Conservation (phyloP, 148 eudicot genomes). For the Chenopodium formosanum region DNA sequence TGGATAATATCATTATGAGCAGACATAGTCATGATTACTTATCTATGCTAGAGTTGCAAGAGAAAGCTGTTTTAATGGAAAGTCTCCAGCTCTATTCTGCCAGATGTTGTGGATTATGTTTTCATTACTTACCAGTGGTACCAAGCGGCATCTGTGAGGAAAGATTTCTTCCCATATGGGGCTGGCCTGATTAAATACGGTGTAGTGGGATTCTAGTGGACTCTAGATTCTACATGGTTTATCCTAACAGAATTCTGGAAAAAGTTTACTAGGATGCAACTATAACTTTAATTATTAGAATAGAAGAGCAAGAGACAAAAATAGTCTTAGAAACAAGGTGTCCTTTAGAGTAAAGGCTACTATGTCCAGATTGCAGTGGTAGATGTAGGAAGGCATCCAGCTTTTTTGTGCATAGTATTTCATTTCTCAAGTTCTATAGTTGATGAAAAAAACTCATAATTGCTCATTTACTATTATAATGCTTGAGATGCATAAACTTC, state of each 20-base stretch:
- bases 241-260: too few relatives aligned
- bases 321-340: not conserved
- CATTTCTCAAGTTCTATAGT: not conserved
- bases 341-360: not conserved
- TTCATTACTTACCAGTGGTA: not conserved
- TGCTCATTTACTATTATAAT: not conserved
- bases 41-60: not conserved
- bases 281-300: not conserved
- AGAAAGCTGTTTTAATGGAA: not conserved
- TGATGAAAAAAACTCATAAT: not conserved
- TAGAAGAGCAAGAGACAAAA: not conserved
- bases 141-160: not conserved
- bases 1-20: not conserved
- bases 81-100: not conserved
- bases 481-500: not conserved
- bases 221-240: not conserved
- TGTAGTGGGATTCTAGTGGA: not conserved
- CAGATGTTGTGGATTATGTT: not conserved
- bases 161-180: not conserved
- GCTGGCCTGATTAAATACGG: not conserved
- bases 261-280: not conserved
- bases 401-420: not conserved
- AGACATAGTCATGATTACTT: not conserved
- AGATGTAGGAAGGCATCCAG: not conserved
- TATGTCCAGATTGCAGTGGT: not conserved